Evolutionary conservation across 1,284 basidiomycete species (phyloP), one percentile per base, ranked within the genome.

Genomic region (Ustilago vetiveriae): DNA sequence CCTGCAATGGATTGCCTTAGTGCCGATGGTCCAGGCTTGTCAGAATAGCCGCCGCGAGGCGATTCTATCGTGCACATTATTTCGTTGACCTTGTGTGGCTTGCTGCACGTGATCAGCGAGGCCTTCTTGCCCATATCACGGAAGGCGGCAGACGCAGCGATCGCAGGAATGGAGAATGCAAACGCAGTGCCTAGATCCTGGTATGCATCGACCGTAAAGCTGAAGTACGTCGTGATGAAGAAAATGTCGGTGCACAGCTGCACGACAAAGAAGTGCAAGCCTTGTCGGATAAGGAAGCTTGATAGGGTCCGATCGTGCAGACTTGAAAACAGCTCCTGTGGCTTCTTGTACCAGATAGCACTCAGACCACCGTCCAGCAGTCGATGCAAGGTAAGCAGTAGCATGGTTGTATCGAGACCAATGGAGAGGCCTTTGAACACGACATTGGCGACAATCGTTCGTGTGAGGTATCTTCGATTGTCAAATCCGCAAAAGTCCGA

Each of bases 61-160:
- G n/a, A n/a, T n/a, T n/a, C n/a, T n/a, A n/a, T n/a, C n/a, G n/a
- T n/a, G n/a, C 55, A 58, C 37, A 69, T 63, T 14, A 64, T 69
- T 45, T 69, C 66, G 48, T 69, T 58, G 36, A 69, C 43, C 41
- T 45, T 45, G 29, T 29, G 11, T 2, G 39, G 40, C 21, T 53
- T 38, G 27, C 42, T 43, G 9, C 22, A 29, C 16, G 47, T 39
- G 43, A 65, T 35, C 3, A 36, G 24, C 9, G 56, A 52, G 3
- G 67, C 60, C 30, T 64, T 60, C 42, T 56, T 56, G 26, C 60
- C 60, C 67, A 70, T 60, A 17, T 68, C 59, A 8, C 69, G 48
- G 48, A 72, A 72, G 0, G 64, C 69, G 0, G 59, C 41, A 0
- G 58, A 64, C 2, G 69, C 69, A 9, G 48, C 54, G 13, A 72